These are phyloP conservation scores for Suhomyces faveliae DNA, from an alignment of 805 yeast genomes.

Conservation along the genomic window DNA sequence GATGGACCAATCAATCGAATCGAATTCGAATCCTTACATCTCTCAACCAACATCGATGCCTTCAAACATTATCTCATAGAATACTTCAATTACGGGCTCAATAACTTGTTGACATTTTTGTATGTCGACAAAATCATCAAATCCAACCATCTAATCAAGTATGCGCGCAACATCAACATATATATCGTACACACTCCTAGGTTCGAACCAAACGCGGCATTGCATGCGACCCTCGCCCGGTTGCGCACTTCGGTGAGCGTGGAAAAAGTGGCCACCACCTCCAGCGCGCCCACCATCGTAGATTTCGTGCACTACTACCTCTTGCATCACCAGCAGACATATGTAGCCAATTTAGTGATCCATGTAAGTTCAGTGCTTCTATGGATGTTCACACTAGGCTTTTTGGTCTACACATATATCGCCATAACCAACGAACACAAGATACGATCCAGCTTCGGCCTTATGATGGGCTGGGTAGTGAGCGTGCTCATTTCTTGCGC, in stretches of 20 bases:
- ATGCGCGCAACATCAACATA: constrained; percentile 21
- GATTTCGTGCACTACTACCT: constrained; percentile 19
- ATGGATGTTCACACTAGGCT: constrained; percentile 7
- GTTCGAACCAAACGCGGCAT: constrained; percentile 1
- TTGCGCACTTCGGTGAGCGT: neutral
- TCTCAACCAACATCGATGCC: neutral
- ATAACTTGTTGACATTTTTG: constrained; percentile 19
- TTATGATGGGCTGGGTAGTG: constrained; percentile 36
- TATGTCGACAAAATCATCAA: constrained; percentile 25
- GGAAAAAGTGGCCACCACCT: constrained; percentile 7
- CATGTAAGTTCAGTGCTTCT: neutral
- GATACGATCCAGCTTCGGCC: constrained; percentile 34
- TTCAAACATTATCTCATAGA: constrained; percentile 14
- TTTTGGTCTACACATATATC: constrained; percentile 23
- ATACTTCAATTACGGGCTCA: constrained; percentile 27
- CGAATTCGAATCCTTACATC: neutral
- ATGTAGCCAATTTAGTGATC: constrained; percentile 6
- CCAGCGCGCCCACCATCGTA: constrained; percentile 11
- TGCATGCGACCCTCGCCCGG: neutral
- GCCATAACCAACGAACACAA: constrained; percentile 34
- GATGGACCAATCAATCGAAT: constrained; percentile 5
- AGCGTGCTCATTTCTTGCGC: constrained; percentile 24
- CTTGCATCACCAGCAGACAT: constrained; percentile 5
- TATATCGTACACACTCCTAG: constrained; percentile 20
- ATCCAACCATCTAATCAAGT: constrained; percentile 29